phyloP scores from a whole-genome alignment of 108 stramenopile species.

The Fistulifera solaris region DNA sequence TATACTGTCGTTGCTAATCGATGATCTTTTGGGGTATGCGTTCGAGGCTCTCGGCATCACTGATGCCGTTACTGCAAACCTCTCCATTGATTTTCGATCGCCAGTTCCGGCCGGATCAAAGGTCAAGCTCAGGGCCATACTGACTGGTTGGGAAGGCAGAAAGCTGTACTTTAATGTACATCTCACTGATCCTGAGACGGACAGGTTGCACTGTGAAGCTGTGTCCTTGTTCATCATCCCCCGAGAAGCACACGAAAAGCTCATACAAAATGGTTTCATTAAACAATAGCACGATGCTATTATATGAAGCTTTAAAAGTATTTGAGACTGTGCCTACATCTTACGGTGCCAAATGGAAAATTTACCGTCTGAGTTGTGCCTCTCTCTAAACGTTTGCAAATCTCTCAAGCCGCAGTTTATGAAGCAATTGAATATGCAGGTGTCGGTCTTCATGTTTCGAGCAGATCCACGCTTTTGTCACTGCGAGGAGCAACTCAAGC shows the following conservation, averaged over 20 bases:
- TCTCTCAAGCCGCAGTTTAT: neutral
- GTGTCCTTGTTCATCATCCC: slow-evolving; percentile 45
- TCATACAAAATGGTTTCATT: neutral
- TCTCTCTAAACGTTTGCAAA: neutral
- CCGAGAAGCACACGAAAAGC: slow-evolving; percentile 7
- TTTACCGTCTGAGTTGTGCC: too few species aligned
- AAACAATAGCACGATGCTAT: too few species aligned
- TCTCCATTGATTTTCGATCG: slow-evolving; percentile 28
- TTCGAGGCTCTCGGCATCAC: slow-evolving; percentile 29
- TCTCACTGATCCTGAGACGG: slow-evolving; percentile 24
- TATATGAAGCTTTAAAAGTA: too few species aligned
- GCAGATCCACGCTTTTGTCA: neutral
- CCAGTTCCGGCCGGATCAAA: slow-evolving; percentile 27
- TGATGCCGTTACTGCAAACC: slow-evolving; percentile 35
- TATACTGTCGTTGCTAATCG: slow-evolving; percentile 39
- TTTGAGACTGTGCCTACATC: too few species aligned
- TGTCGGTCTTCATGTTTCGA: slow-evolving; percentile 1
- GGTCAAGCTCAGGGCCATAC: slow-evolving; percentile 16
- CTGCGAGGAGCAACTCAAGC: neutral
- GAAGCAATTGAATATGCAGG: slow-evolving; percentile 6
- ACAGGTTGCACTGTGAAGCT: slow-evolving; percentile 35
- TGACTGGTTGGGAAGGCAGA: slow-evolving; percentile 24
- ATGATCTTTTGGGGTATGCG: slow-evolving; percentile 42
- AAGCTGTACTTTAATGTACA: slow-evolving; percentile 23
- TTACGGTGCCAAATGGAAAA: too few species aligned